A percentile compares a stretch with the other conserved stretches of the same genome.
Conservation (phyloP, 805 yeast genomes). For the Kluyveromyces nonfermentans region DNA sequence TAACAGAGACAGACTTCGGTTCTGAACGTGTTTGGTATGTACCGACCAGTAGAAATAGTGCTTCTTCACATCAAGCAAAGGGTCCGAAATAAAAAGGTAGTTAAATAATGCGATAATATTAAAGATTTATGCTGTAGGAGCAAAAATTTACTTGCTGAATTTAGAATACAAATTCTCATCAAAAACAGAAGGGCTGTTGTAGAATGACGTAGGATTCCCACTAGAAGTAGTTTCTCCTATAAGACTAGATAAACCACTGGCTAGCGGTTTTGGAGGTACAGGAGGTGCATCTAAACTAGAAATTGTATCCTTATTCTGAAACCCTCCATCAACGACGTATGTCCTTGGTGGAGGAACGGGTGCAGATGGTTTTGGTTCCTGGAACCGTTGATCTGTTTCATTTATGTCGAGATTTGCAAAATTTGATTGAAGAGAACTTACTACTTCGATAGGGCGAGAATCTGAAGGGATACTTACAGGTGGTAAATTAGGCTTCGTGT, state of each 20-base stretch:
- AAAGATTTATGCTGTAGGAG: neutral
- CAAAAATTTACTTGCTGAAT: conserved; percentile 15
- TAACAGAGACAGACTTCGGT: conserved; percentile 43
- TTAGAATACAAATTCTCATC: conserved; percentile 39
- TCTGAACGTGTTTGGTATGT: conserved; percentile 28
- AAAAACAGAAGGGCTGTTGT: conserved; percentile 42
- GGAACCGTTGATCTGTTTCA: neutral
- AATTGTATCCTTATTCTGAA: neutral
- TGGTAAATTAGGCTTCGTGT: conserved; percentile 3
- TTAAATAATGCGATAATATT: neutral
- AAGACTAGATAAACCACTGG: conserved; percentile 6
- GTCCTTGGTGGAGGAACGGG: conserved; percentile 4
- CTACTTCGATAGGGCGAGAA: conserved; percentile 2
- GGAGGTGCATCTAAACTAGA: conserved; percentile 9
- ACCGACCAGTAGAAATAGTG: conserved; percentile 6
- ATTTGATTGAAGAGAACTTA: neutral
- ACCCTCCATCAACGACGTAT: neutral
- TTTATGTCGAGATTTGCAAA: neutral
- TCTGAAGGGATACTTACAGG: conserved; percentile 3
- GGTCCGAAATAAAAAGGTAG: neutral
- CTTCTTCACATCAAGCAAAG: neutral
- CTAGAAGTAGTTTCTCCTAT: conserved; percentile 3
- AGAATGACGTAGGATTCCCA: conserved; percentile 33
- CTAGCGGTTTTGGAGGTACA: conserved; percentile 17
- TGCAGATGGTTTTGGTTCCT: conserved; percentile 3